Evolutionary conservation across 176 grass and related monocot genomes (phyloP).

Genomic region (Melocanna baccifera): DNA sequence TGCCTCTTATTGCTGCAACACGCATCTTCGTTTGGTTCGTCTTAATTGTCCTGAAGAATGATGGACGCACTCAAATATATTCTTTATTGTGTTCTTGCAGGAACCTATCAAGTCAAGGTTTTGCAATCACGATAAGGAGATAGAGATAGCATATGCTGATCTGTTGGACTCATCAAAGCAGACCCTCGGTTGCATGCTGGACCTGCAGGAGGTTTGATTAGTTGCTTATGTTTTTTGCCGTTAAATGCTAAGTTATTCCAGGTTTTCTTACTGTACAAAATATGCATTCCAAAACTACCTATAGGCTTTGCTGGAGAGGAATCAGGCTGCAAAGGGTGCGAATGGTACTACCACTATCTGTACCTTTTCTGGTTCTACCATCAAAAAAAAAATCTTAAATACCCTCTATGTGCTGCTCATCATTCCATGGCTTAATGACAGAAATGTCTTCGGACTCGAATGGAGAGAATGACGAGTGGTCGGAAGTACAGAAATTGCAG

Average conservation of each 20-base stretch:
- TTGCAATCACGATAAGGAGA: conserved; percentile 49
- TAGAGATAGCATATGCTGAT: conserved; percentile 66
- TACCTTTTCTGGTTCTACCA: conserved; percentile 18
- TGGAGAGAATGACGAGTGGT: conserved; percentile 67
- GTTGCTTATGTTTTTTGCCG: background rate
- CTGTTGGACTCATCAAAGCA: conserved; percentile 60
- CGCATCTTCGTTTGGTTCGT: background rate
- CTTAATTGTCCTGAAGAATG: background rate
- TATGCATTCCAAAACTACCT: conserved; percentile 9
- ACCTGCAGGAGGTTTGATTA: conserved; percentile 77
- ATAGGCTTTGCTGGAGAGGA: conserved; percentile 80
- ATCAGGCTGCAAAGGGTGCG: conserved; percentile 39
- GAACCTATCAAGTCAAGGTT: conserved; percentile 65
- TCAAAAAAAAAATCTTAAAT: background rate
- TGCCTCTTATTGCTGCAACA: background rate
- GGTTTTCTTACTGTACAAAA: conserved; percentile 12
- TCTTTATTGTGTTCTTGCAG: conserved; percentile 39
- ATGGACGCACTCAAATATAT: background rate
- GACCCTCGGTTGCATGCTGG: conserved; percentile 60
- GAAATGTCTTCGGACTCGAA: conserved; percentile 34
- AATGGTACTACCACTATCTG: background rate
- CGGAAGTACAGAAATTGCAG: conserved; percentile 56
- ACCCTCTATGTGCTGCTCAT: background rate
- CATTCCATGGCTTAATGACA: conserved; percentile 28
- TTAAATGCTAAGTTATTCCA: background rate